A percentile compares a stretch with the other conserved stretches of the same genome.
phyloP scores from a whole-genome alignment of 768 basidiomycete genomes.

The Cystofilobasidium capitatum region DNA sequence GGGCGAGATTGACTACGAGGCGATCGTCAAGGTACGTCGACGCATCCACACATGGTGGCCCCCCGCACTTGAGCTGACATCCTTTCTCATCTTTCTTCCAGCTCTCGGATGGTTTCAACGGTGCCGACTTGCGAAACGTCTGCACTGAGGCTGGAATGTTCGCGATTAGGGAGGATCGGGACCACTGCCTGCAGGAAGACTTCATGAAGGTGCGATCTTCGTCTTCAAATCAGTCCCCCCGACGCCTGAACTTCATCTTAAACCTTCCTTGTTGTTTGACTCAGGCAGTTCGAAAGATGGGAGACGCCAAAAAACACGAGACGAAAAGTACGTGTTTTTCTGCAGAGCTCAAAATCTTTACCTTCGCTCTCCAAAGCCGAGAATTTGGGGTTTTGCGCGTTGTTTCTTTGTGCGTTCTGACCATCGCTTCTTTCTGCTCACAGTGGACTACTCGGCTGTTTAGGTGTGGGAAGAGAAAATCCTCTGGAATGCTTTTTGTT shows the following conservation, averaged over 20 bases:
- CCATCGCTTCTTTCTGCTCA: too few species aligned
- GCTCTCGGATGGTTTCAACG: constrained; percentile 58
- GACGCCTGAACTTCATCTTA: constrained; percentile 35
- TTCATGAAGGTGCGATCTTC: constrained; percentile 7
- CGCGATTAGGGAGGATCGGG: constrained; percentile 78
- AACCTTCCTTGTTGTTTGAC: constrained; percentile 50
- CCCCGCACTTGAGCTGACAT: not conserved
- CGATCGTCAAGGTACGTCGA: constrained; percentile 67
- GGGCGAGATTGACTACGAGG: constrained; percentile 94
- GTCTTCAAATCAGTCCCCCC: constrained; percentile 28
- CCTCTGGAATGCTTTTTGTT: too few species aligned
- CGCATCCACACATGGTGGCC: not conserved
- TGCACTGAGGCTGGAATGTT: constrained; percentile 65
- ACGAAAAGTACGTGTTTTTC: too few species aligned
- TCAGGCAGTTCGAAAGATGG: constrained; percentile 89
- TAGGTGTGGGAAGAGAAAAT: too few species aligned
- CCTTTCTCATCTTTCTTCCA: constrained; percentile 13
- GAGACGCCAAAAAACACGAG: constrained; percentile 96
- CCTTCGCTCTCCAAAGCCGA: too few species aligned
- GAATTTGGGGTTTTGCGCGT: too few species aligned
- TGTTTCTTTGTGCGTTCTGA: too few species aligned
- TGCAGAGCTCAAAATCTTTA: too few species aligned
- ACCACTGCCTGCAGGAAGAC: constrained; percentile 8
- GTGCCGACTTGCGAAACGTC: constrained; percentile 90
- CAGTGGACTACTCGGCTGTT: constrained; percentile 4